Evolutionary conservation across 2,329 filamentous ascomycete genomes (phyloP), one percentile per base, ranked within the genome.

Genomic region (Fusarium nygamai): DNA sequence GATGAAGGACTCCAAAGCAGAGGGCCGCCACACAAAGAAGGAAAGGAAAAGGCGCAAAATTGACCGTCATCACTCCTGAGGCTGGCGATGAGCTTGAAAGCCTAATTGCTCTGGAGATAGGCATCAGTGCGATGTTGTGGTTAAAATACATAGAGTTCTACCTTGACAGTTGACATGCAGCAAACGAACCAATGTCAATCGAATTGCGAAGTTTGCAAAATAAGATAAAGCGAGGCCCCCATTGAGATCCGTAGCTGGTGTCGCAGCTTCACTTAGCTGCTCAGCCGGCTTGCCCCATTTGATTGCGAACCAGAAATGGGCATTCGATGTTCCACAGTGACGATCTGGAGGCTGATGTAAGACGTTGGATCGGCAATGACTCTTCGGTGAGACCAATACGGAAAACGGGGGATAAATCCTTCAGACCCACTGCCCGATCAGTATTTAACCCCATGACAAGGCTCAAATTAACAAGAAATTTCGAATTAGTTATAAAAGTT

Each of bases 211-310:
- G 0, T 2, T 0, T 14, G 19, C 5, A 29, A 29, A 6, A 20
- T 11, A 29, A 5, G 2, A 20, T 0, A 29, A 6, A 27, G 2
- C 0, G 24, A 47, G 13, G 6, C 13, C 13, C 6, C 0, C 2
- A 2, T 22, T n/a, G 7, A 17, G 20, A 17, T 31, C 10, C 7
- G 14, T 12, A 31, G 7, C 14, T 17, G 10, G 0, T 31, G 2
- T 22, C 9, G 0, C 5, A 6, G 19, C 2, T 29, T 1, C 1
- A 10, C 14, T 22, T 3, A 6, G 20, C 14, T 17, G 9, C 46
- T 31, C 4, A 12, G 2, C 1, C 4, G 3, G 9, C 1, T 33
- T 12, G 22, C 29, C 29, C 7, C 0, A 3, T 31, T 11, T 4
- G 3, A 6, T 27, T 11, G 4, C 4, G 12, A 14, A 27, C 6